Conservation (phyloP, 768 basidiomycete species). For the Daedalea quercina region DNA sequence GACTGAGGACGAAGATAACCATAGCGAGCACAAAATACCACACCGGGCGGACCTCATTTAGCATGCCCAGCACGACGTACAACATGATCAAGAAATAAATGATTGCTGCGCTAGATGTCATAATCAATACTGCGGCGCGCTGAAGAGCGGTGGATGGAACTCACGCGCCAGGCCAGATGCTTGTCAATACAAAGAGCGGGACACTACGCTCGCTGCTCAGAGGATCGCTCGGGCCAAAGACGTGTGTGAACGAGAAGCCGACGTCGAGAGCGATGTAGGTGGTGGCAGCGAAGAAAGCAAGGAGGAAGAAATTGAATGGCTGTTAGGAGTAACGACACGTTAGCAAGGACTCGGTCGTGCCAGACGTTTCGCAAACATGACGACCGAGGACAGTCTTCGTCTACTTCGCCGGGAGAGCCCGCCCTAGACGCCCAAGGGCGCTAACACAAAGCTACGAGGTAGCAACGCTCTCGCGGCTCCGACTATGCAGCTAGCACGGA, state of each 20-base stretch:
- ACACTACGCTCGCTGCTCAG: conserved; percentile 53
- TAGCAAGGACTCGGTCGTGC: too few species aligned
- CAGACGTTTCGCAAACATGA: too few species aligned
- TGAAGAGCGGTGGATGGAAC: conserved; percentile 22
- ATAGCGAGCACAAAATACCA: conserved; percentile 70
- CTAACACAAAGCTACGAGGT: too few species aligned
- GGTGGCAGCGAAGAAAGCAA: conserved; percentile 63
- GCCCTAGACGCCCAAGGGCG: too few species aligned
- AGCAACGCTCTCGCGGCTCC: too few species aligned
- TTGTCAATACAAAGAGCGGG: conserved; percentile 74
- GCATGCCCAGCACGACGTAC: conserved; percentile 68
- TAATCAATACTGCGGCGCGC: not conserved
- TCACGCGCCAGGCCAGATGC: conserved; percentile 73
- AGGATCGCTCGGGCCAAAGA: conserved; percentile 55
- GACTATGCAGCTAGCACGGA: too few species aligned
- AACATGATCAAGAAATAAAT: conserved; percentile 72
- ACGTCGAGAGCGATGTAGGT: conserved; percentile 84
- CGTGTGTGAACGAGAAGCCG: conserved; percentile 55
- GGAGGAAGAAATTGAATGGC: conserved; percentile 55
- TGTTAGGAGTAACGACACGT: too few species aligned
- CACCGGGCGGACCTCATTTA: conserved; percentile 78
- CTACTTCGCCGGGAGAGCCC: too few species aligned
- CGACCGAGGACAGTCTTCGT: too few species aligned
- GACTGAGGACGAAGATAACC: conserved; percentile 71
- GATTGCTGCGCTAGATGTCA: conserved; percentile 44